Percentiles rank a stretch among this genome's conserved stretches.
Evolutionary conservation across 2,329 filamentous ascomycete species (phyloP).

Genomic region (Helminthosporium solani): DNA sequence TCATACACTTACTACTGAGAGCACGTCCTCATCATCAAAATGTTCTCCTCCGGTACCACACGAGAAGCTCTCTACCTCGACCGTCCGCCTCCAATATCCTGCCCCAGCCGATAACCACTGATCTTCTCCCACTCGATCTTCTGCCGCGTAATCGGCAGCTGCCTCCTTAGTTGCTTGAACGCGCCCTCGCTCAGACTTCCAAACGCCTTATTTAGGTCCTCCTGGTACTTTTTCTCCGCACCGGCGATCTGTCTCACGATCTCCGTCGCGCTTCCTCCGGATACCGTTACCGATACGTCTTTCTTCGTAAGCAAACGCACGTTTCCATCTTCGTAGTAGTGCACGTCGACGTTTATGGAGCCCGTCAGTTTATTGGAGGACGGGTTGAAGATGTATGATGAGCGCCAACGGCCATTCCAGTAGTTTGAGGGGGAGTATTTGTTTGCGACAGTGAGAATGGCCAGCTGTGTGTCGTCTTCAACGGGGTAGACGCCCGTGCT

Average conservation of each 20-base stretch:
- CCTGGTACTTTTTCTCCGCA: conserved; percentile 90
- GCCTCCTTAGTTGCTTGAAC: conserved; percentile 89
- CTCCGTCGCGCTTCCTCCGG: conserved; percentile 62
- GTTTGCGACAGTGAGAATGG: conserved; percentile 84
- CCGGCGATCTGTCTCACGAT: conserved; percentile 76
- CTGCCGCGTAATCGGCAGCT: conserved; percentile 93
- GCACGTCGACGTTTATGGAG: conserved; percentile 87
- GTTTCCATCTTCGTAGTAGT: conserved; percentile 99
- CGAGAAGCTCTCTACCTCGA: conserved; percentile 27
- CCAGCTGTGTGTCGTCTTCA: conserved; percentile 72
- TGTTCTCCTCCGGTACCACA: background rate
- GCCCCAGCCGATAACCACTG: conserved; percentile 72
- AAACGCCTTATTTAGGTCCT: conserved; percentile 91
- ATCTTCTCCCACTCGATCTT: conserved; percentile 99
- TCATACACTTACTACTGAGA: background rate
- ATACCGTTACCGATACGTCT: conserved; percentile 61
- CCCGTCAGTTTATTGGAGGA: conserved; percentile 68
- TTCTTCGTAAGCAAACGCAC: conserved; percentile 91
- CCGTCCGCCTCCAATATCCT: conserved; percentile 54
- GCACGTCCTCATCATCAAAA: background rate
- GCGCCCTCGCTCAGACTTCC: conserved; percentile 85
- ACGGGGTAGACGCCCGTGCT: conserved; percentile 81
- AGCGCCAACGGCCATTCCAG: conserved; percentile 98
- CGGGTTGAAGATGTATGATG: conserved; percentile 76
- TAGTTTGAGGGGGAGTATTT: conserved; percentile 99